Evolutionary conservation across 192 early-diverging fungal genomes (phyloP).

Genomic region (Allomyces arbusculus): DNA sequence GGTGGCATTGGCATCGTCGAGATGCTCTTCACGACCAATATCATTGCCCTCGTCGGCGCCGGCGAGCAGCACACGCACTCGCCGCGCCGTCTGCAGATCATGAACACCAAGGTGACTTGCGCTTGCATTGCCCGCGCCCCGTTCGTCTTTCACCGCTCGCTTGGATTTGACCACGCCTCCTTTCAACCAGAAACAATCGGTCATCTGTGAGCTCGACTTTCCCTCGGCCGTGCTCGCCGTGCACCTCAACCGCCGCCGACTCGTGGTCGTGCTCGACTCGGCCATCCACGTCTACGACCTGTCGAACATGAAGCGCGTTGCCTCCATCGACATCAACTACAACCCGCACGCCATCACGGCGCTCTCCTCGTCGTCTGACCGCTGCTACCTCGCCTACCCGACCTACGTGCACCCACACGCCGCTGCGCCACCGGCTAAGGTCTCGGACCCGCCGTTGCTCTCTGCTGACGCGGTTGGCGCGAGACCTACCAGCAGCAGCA

Average conservation of each 20-base stretch:
- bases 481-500: background rate
- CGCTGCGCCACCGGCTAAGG: background rate
- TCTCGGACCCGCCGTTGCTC: too few relatives aligned
- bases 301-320: slow-evolving; percentile 90
- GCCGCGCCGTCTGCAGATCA: slow-evolving; percentile 75
- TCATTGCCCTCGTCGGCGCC: slow-evolving; percentile 86
- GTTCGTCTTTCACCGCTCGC: background rate
- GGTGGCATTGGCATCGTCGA: slow-evolving; percentile 85
- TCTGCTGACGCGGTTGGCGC: slow-evolving; percentile 30
- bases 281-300: slow-evolving; percentile 95
- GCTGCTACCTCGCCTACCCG: slow-evolving; percentile 88
- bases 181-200: slow-evolving; percentile 55
- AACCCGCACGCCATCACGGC: slow-evolving; percentile 77
- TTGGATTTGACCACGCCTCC: background rate
- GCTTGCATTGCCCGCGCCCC: background rate
- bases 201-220: slow-evolving; percentile 93
- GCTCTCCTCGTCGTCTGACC: slow-evolving; percentile 78
- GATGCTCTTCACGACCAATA: slow-evolving; percentile 93
- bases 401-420: slow-evolving; percentile 15
- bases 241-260: slow-evolving; percentile 80
- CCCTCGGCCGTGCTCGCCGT: slow-evolving; percentile 80
- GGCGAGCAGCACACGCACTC: slow-evolving; percentile 74
- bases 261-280: slow-evolving; percentile 88
- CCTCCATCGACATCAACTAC: slow-evolving; percentile 85
- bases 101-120: slow-evolving; percentile 75